Base-by-base conservation (phyloP, 192 early-diverging fungal species). In the Backusella luteola region DNA sequence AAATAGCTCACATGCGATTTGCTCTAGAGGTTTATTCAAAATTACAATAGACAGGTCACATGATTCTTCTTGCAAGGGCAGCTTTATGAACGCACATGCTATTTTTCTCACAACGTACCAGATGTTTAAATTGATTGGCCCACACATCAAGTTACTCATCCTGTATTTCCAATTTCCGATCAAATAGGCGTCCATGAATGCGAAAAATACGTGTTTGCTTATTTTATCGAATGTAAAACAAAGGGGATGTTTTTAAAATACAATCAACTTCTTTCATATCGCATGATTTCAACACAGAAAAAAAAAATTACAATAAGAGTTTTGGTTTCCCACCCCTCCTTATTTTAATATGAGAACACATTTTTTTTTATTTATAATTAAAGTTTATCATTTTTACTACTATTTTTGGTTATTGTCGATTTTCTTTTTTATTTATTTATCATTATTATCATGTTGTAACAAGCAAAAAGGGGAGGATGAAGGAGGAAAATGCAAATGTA, bases 1-100 rank as follows among this genome's bases (percentile, higher is more conserved):
- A 41, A 46, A 71, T 71, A 44, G 56, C 70, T 49, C 26, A 32
- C 39, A 71, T 71, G 35, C 70, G 26, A 49, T 71, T 71, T 71
- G 70, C 44, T 71, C 32, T 29, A 19, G 4, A 19, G 4, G 32
- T 32, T 6, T n/a, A 39, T 69, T 38, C 7, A 69, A 23, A 11
- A 26, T 59, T 59, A 23, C 53, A 59, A 26, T 23, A 59, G 23
- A 26, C 46, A 59, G 53, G 70, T 71, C 70, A 71, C 70, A 71
- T 71, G 70, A 71, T 44, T 11, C 21, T 38, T n/a, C 39, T 49
- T 19, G n/a, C 4, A 3, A 69, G 29, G 9, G 68, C 68, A 38
- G 12, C 23, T 63, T 63, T 63, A 29, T 63, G 56, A 63, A 69
- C 23, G 68, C 68, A 68, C 34, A 35, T 69, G 38, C 68, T 39